Evolutionary conservation across 163 green algal genomes (phyloP).

Genomic region (Volvox carteri): DNA sequence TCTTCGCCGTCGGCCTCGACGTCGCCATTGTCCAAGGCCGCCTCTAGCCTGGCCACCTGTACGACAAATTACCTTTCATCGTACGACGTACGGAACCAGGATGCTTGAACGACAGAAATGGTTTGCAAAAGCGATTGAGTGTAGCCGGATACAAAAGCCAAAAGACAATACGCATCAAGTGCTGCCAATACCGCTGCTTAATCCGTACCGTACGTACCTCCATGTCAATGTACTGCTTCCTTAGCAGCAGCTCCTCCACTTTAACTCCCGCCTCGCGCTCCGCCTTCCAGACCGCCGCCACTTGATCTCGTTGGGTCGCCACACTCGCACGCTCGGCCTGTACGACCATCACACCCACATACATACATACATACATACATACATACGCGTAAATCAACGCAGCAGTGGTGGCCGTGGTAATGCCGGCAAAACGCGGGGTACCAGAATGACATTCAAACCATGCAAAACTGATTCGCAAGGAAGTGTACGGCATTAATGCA

Average conservation of each 20-base stretch:
- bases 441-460: no score
- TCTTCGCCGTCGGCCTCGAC: background rate
- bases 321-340: conserved; percentile 58
- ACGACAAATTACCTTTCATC: background rate
- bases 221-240: conserved; percentile 4
- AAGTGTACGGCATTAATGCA: no score
- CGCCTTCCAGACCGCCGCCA: conserved; percentile 40
- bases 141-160: background rate
- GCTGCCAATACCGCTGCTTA: no score
- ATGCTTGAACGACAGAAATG: no score
- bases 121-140: no score
- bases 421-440: no score
- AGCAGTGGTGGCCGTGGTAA: no score
- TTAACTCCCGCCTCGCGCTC: conserved; percentile 27
- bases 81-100: background rate
- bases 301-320: conserved; percentile 1
- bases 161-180: background rate
- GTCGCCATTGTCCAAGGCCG: background rate
- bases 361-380: no score
- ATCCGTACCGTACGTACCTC: no score
- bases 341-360: no score
- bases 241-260: conserved; percentile 74
- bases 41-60: conserved; percentile 30
- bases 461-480: no score
- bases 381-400: no score